A percentile compares a stretch with the other conserved stretches of the same genome.
These are phyloP conservation scores for Melastoma malabathricum DNA, from an alignment of 345 rosid genomes.

Conservation along the genomic window DNA sequence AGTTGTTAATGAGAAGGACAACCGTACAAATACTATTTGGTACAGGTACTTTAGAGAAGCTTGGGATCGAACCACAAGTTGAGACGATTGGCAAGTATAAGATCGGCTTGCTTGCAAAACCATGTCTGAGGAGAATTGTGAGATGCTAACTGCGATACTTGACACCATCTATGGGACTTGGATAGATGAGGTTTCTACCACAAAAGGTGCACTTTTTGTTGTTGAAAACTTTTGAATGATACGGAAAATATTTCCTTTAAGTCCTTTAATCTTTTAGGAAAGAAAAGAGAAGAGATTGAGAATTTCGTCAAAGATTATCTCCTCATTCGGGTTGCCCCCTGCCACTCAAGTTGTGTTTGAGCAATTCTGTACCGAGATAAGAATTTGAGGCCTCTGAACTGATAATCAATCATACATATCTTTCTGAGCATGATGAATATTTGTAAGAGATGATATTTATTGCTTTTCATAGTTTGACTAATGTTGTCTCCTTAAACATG, in stretches of 20 bases:
- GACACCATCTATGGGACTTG: conserved; percentile 89
- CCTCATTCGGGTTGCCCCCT: too few relatives aligned
- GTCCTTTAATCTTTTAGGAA: conserved; percentile 27
- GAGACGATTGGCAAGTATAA: conserved; percentile 87
- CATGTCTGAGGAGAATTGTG: conserved; percentile 85
- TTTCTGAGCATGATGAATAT: too few relatives aligned
- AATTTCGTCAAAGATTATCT: conserved; percentile 71
- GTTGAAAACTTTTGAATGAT: neutral
- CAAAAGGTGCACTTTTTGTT: conserved; percentile 40
- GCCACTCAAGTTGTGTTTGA: too few relatives aligned
- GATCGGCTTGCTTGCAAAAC: conserved; percentile 73
- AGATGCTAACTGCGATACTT: conserved; percentile 83
- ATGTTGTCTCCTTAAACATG: too few relatives aligned
- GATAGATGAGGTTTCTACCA: conserved; percentile 68
- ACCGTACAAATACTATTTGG: neutral
- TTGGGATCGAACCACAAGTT: conserved; percentile 83
- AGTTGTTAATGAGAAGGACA: too few relatives aligned
- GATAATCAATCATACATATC: too few relatives aligned
- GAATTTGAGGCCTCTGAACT: too few relatives aligned
- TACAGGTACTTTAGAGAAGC: conserved; percentile 77
- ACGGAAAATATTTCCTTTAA: too few relatives aligned
- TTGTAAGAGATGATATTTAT: too few relatives aligned
- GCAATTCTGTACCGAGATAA: too few relatives aligned
- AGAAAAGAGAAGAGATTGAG: conserved; percentile 63
- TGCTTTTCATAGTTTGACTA: too few relatives aligned